Base-by-base conservation (phyloP, 73 alveolate species). In the Paramecium bursaria region DNA sequence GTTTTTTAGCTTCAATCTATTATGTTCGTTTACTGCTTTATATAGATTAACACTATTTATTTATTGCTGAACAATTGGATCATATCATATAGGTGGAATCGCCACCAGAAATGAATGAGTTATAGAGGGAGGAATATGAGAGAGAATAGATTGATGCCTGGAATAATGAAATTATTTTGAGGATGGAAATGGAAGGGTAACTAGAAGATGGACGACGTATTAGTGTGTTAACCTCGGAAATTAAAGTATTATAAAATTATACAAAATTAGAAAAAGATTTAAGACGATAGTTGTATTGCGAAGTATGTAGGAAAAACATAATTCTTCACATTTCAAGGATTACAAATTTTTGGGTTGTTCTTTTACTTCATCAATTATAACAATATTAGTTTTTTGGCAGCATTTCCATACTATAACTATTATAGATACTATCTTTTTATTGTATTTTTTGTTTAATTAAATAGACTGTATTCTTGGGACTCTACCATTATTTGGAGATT, bases 401-500 rank as follows among this genome's bases (percentile, higher is more conserved):
- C n/a, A n/a, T n/a, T n/a, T n/a, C n/a, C n/a, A n/a, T n/a, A n/a
- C n/a, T 67, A 67, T 67, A 0, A 22, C 13, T 67, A 39, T 13
- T 67, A 35, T 30, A 42, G 29, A 17, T 53, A 47, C 19, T 67
- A 67, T 67, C 44, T 67, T 4, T 35, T 67, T 42, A 19, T 47
- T 9, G 82, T 39, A 39, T 39, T 39, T 39, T 39, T 67, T 39
- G 7, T 39, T 1, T 39, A 15, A 17, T 39, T 3, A 3, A 44
- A 35, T 67, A 67, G 82, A 57, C 44, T 67, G 82, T 67, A 67
- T 67, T 67, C 27, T 17, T 33, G 57, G 82, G 82, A 67, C 33
- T 67, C 10, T 67, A 67, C 44, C 27, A 67, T 19, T 67, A 67
- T 67, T 19, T 67, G 21, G 82, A 67, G 21, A 67, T 67, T 13